Conservation (phyloP, 257 asterid species). For the Fraxinus quadrangulata region DNA sequence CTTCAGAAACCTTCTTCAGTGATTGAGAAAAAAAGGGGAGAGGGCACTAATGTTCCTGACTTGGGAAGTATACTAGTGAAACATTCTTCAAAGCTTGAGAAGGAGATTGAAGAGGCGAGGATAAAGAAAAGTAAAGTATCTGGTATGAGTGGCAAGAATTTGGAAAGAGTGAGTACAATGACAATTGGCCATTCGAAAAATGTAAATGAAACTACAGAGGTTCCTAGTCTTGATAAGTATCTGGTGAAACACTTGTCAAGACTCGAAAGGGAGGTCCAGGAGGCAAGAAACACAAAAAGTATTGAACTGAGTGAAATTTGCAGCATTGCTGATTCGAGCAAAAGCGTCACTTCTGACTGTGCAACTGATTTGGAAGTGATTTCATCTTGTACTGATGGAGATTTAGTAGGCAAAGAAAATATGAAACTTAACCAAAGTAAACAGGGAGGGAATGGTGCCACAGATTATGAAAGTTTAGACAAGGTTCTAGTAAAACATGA, state of each 20-base stretch:
- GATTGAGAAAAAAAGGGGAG: background rate
- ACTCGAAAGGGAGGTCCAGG: conserved; percentile 84
- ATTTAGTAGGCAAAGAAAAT: conserved; percentile 55
- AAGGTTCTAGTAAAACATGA: conserved; percentile 73
- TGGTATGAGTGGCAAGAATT: conserved; percentile 30
- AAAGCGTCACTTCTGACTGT: background rate
- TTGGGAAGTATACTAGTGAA: background rate
- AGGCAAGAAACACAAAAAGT: conserved; percentile 52
- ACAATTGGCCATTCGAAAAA: conserved; percentile 3
- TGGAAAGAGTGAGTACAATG: conserved; percentile 11
- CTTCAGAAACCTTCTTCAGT: background rate
- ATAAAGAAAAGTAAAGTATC: conserved; percentile 21
- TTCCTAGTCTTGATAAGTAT: conserved; percentile 73
- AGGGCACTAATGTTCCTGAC: background rate
- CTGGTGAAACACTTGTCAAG: conserved; percentile 68
- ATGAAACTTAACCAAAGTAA: conserved; percentile 41
- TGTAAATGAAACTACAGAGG: conserved; percentile 29
- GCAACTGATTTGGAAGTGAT: background rate
- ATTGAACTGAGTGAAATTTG: background rate
- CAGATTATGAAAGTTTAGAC: conserved; percentile 64
- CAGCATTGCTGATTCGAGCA: background rate
- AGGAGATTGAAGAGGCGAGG: conserved; percentile 57
- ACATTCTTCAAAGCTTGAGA: conserved; percentile 66
- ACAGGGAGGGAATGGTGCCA: conserved; percentile 23
- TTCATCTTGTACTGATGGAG: conserved; percentile 10